phyloP scores from a whole-genome alignment of 177 flowering plant genomes.

The Vitis hybrid region DNA sequence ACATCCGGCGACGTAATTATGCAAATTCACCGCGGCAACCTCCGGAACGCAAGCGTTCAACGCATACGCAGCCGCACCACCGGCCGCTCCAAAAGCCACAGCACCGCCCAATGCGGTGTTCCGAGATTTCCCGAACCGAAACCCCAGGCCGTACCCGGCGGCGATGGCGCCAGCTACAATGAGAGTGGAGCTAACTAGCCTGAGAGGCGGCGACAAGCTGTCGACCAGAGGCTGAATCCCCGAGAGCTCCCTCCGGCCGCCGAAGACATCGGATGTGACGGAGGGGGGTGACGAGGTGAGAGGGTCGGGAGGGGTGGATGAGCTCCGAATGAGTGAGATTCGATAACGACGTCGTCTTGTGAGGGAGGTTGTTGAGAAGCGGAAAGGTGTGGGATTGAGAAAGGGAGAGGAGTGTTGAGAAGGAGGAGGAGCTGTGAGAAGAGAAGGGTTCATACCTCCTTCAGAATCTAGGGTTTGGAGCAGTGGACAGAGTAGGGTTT shows the following conservation, averaged over 20 bases:
- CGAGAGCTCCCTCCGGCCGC: constrained; percentile 61
- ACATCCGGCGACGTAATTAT: constrained; percentile 61
- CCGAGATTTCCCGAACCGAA: constrained; percentile 44
- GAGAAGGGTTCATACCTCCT: constrained; percentile 25
- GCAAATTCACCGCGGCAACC: constrained; percentile 81
- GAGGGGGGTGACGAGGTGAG: constrained; percentile 2
- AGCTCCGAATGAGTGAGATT: constrained; percentile 28
- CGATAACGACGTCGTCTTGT: constrained; percentile 19
- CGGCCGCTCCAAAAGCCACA: constrained; percentile 67
- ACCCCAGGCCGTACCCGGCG: constrained; percentile 79
- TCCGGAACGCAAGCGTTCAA: constrained; percentile 75
- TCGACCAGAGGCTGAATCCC: constrained; percentile 60
- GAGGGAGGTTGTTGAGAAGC: constrained; percentile 5
- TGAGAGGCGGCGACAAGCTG: constrained; percentile 53
- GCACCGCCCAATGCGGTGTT: constrained; percentile 71
- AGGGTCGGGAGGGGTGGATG: constrained; percentile 19
- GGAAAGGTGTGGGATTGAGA: constrained; percentile 26
- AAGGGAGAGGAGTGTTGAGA: constrained; percentile 19
- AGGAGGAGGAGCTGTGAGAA: constrained; percentile 13
- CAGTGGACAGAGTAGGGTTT: constrained; percentile 9
- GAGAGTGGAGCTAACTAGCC: constrained; percentile 59
- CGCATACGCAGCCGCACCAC: constrained; percentile 71
- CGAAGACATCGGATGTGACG: constrained; percentile 38
- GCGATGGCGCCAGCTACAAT: constrained; percentile 70
- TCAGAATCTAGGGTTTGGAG: constrained; percentile 11